Evolutionary conservation across 129 eudicot species (phyloP).

Genomic region (Flaveria robusta): DNA sequence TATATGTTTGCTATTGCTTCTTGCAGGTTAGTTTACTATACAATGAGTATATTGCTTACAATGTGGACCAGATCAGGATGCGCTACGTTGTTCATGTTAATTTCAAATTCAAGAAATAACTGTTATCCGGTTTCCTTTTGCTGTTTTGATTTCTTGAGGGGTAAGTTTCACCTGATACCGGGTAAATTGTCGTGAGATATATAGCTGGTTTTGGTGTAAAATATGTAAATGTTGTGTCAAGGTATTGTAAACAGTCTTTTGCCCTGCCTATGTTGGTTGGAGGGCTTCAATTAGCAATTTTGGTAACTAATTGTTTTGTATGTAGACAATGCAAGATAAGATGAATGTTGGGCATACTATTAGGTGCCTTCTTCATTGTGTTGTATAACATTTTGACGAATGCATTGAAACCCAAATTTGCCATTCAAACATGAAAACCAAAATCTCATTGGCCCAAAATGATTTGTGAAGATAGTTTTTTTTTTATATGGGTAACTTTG

Average conservation of each 20-base stretch:
- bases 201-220: slow-evolving; percentile 1
- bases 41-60: slow-evolving; percentile 93
- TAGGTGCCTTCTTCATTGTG: neutral
- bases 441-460: neutral
- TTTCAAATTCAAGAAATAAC: slow-evolving; percentile 52
- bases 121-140: neutral
- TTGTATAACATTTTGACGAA: neutral
- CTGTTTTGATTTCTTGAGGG: neutral
- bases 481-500: too few species aligned
- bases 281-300: neutral
- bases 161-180: neutral
- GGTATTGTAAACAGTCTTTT: neutral
- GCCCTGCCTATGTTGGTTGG: neutral
- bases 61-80: slow-evolving; percentile 94
- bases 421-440: neutral
- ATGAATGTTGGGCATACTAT: neutral
- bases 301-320: neutral
- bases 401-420: neutral
- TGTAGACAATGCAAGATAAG: neutral
- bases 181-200: neutral
- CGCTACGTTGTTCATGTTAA: slow-evolving; percentile 82
- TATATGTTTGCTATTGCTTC: too few species aligned
- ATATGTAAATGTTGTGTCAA: slow-evolving; percentile 3
- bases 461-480: too few species aligned
- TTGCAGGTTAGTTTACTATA: slow-evolving; percentile 75